Evolutionary conservation across 2,329 filamentous ascomycete species (phyloP).

Genomic region (Periconia sp.): DNA sequence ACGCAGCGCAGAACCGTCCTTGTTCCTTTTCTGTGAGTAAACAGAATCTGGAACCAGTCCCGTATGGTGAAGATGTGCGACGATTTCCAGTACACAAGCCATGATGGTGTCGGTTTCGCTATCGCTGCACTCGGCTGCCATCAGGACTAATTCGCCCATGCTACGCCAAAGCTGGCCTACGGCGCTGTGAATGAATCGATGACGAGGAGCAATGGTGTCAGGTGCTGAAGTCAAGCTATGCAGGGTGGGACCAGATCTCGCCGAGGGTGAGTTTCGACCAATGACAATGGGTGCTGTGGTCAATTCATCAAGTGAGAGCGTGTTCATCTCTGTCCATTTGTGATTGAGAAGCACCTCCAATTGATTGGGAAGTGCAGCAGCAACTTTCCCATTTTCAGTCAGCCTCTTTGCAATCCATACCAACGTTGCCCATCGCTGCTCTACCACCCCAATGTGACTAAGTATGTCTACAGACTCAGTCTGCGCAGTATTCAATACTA

Average conservation of each 20-base stretch:
- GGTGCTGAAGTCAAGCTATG: conserved; percentile 29
- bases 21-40: conserved; percentile 42
- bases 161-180: conserved; percentile 51
- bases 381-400: conserved; percentile 34
- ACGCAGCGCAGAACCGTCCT: conserved; percentile 42
- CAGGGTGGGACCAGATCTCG: conserved; percentile 18
- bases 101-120: conserved; percentile 33
- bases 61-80: conserved; percentile 51
- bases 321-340: conserved; percentile 16
- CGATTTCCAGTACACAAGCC: conserved; percentile 50
- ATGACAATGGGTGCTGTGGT: conserved; percentile 26
- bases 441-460: conserved; percentile 40
- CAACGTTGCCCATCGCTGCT: conserved; percentile 47
- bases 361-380: conserved; percentile 8
- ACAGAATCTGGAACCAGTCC: conserved; percentile 51
- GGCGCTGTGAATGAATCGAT: conserved; percentile 33
- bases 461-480: conserved; percentile 43
- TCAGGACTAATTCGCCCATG: conserved; percentile 50
- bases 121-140: conserved; percentile 26
- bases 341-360: conserved; percentile 19
- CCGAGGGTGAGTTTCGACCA: conserved; percentile 15
- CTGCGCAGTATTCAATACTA: conserved; percentile 28
- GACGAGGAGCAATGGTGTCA: conserved; percentile 22
- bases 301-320: conserved; percentile 21
- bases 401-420: conserved; percentile 51